phyloP scores from a whole-genome alignment of 192 early-diverging fungal genomes.

The Backusella macrospora region DNA sequence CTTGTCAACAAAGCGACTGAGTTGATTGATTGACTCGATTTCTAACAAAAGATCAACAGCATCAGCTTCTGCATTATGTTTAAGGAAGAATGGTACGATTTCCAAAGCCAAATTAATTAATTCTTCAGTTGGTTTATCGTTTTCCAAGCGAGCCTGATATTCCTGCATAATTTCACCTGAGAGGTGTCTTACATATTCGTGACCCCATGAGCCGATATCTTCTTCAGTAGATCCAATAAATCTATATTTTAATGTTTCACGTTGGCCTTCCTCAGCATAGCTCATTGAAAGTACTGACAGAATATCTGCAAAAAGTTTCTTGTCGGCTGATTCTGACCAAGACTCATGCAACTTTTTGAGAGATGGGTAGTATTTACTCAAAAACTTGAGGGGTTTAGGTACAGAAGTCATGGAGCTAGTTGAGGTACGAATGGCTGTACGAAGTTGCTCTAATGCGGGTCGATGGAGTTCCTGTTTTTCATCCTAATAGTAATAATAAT shows the following conservation, averaged over 20 bases:
- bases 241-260: conserved; percentile 86
- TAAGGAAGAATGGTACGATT: conserved; percentile 92
- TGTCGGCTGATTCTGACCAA: conserved; percentile 78
- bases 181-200: conserved; percentile 97
- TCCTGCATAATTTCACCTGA: conserved; percentile 90
- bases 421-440: conserved; percentile 88
- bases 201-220: conserved; percentile 91
- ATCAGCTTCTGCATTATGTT: conserved; percentile 98
- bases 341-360: conserved; percentile 68
- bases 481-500: conserved; percentile 50
- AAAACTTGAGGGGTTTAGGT: conserved; percentile 96
- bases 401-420: conserved; percentile 99
- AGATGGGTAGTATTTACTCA: conserved; percentile 82
- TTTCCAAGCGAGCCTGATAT: conserved; percentile 68
- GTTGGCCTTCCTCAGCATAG: conserved; percentile 84
- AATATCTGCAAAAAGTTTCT: conserved; percentile 89
- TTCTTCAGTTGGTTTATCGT: conserved; percentile 64
- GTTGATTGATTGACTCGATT: conserved; percentile 79
- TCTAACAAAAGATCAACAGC: conserved; percentile 95
- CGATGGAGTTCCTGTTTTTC: conserved; percentile 74
- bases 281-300: conserved; percentile 97
- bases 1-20: conserved; percentile 87
- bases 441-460: conserved; percentile 85
- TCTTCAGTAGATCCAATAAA: conserved; percentile 78
- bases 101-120: conserved; percentile 77